Conservation (phyloP, 2,329 filamentous ascomycete genomes). For the Neoarthrinium moseri region DNA sequence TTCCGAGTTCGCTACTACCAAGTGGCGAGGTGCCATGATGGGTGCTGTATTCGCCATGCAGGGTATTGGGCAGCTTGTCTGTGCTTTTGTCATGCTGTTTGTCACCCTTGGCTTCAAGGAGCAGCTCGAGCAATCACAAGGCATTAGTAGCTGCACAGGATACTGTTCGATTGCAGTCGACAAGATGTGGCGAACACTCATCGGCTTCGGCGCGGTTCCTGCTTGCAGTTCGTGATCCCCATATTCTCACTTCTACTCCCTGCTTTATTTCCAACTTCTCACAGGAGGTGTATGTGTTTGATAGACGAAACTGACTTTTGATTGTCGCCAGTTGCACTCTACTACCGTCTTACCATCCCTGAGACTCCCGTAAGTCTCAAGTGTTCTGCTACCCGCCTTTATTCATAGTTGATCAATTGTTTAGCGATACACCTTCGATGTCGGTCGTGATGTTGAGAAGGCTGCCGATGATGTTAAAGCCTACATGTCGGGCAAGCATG, state of each 20-base stretch:
- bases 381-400: no score
- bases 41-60: conserved; percentile 85
- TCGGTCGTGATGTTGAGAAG: conserved; percentile 72
- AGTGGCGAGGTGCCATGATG: conserved; percentile 87
- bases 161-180: conserved; percentile 70
- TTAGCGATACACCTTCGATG: conserved; percentile 78
- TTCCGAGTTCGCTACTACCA: conserved; percentile 83
- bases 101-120: conserved; percentile 70
- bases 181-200: conserved; percentile 83
- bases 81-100: conserved; percentile 74
- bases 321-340: no score
- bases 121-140: conserved; percentile 52
- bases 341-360: conserved; percentile 77
- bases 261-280: no score
- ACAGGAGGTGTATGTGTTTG: no score
- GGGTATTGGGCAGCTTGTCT: conserved; percentile 75
- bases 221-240: no score
- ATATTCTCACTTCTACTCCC: no score
- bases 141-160: conserved; percentile 57
- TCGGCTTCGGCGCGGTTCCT: conserved; percentile 78
- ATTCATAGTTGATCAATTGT: conserved; percentile 6
- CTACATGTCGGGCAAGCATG: conserved; percentile 66
- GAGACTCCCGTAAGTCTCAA: conserved; percentile 61
- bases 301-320: no score
- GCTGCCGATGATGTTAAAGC: conserved; percentile 70